Base-by-base conservation (phyloP, 805 yeast genomes). In the Allodekkera sacchari region DNA sequence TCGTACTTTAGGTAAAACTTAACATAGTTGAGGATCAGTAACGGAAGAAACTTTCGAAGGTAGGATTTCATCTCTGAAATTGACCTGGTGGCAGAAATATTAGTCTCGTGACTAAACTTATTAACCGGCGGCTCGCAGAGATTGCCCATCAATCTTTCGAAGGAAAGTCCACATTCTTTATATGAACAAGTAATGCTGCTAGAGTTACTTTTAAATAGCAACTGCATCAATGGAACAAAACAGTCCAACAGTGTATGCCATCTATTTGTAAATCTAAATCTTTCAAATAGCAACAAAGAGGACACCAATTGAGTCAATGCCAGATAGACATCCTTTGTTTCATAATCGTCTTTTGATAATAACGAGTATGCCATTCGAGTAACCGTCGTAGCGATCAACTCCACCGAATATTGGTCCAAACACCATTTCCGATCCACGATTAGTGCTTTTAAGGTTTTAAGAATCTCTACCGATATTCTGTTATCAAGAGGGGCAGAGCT, bases 81-180 rank as follows among this genome's bases (percentile, higher is more conserved):
- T 1, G 74, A 64, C 0, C 89, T 71, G 15, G 65, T 76, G 33
- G 82, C 52, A 1, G 63, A 37, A 5, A 45, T 38, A 23, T 37
- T 43, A 15, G 31, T 35, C 8, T 25, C 18, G 43, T 20, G 44
- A 5, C 20, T 21, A 11, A 27, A 7, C 5, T 7, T 27, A 19
- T 55, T 45, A 29, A 58, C 52, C 7, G 69, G 62, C 3, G 95
- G 94, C 43, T 83, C 94, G 59, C 94, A 83, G 21, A 81, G 57
- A 44, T 80, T 79, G 15, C 66, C 59, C 28, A 85, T 50, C 13
- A 83, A 56, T 43, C 95, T 67, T 5, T 79, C 52, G 32, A 61
- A 68, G 4, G 77, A 52, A 9, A 56, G 45, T 0, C 77, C 80
- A 17, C 74, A 60, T 7, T 46, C 50, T 11, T 41, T 37, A 10